Base-by-base conservation (phyloP, 495 filamentous ascomycete genomes). In the Penicillium desertorum region DNA sequence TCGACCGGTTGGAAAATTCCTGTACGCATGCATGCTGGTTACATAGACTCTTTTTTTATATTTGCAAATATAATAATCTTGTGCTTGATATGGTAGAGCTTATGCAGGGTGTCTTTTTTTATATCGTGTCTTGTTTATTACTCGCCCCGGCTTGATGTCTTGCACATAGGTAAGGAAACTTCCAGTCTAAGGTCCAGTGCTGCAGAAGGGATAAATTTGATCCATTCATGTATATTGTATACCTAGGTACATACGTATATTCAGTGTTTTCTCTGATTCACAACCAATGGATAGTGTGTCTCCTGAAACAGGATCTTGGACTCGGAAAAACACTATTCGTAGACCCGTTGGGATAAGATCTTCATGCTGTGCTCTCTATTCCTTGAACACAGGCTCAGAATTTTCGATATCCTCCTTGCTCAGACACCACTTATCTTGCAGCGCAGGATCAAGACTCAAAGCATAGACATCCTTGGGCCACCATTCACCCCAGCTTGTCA, bases 401-500 rank as follows among this genome's bases (percentile, higher is more conserved):
- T 59, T 59, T 47, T 71, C 68, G 53, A 71, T 71, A 32, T 66
- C 55, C 20, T 66, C 65, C 47, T 56, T 62, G 30, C 63, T 60
- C 57, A 51, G 57, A 29, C 68, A 71, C 68, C 68, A 71, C 19
- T 67, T 71, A 25, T 61, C 53, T 45, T 71, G 68, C 22, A 71
- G 37, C 5, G 43, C 44, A 2, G 20, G 17, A 34, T 71, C 68
- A 23, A 71, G 60, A 27, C 63, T 66, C 16, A 57, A 10, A 3
- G 57, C 56, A 54, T 64, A 64, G 11, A 68, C 68, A 62, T 68
- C 63, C 50, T 52, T 66, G 5, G 68, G 57, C 68, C 68, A 71
- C 68, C 68, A 71, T 41, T 71, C 68, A 23, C 68, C 68, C 68
- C 68, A 71, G 43, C 68, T 71, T 30, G 68, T 71, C 54, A 71